phyloP scores from a whole-genome alignment of 2,329 filamentous ascomycete genomes.

The Zymoseptoria crescenta region DNA sequence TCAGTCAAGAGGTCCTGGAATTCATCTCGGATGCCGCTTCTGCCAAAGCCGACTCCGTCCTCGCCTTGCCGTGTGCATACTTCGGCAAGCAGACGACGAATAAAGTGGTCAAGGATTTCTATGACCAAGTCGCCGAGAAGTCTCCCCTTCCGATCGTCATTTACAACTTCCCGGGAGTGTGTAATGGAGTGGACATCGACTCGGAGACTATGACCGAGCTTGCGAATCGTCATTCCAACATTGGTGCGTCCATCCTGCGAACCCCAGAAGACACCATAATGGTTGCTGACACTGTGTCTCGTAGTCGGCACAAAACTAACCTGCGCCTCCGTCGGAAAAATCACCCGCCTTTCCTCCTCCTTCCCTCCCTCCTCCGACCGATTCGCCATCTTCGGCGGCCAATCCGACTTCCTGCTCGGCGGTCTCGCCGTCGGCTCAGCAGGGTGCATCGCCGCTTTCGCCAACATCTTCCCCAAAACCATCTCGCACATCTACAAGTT shows the following conservation, averaged over 20 bases:
- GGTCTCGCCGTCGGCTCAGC: slow-evolving; percentile 46
- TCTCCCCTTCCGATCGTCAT: slow-evolving; percentile 51
- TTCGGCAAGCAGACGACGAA: slow-evolving; percentile 38
- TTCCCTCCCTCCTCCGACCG: slow-evolving; percentile 38
- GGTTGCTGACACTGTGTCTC: neutral
- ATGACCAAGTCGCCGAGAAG: slow-evolving; percentile 46
- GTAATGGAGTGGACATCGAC: slow-evolving; percentile 59
- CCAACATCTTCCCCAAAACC: slow-evolving; percentile 46
- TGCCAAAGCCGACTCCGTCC: slow-evolving; percentile 37
- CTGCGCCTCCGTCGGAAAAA: slow-evolving; percentile 66
- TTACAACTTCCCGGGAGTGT: slow-evolving; percentile 66
- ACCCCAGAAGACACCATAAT: neutral
- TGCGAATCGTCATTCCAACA: slow-evolving; percentile 48
- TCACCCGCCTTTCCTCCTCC: slow-evolving; percentile 52
- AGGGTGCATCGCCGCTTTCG: slow-evolving; percentile 52
- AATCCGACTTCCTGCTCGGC: slow-evolving; percentile 61
- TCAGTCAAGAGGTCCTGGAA: slow-evolving; percentile 28
- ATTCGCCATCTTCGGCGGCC: slow-evolving; percentile 64
- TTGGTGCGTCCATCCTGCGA: slow-evolving; percentile 26
- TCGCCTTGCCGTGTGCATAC: slow-evolving; percentile 38
- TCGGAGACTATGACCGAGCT: slow-evolving; percentile 56
- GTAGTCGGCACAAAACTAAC: slow-evolving; percentile 61
- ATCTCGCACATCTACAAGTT: slow-evolving; percentile 50
- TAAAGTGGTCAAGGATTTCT: slow-evolving; percentile 36
- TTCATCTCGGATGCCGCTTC: slow-evolving; percentile 35